A percentile compares a stretch with the other conserved stretches of the same genome.
Conservation (phyloP, 345 rosid genomes). For the Eucalyptus leucophloia region DNA sequence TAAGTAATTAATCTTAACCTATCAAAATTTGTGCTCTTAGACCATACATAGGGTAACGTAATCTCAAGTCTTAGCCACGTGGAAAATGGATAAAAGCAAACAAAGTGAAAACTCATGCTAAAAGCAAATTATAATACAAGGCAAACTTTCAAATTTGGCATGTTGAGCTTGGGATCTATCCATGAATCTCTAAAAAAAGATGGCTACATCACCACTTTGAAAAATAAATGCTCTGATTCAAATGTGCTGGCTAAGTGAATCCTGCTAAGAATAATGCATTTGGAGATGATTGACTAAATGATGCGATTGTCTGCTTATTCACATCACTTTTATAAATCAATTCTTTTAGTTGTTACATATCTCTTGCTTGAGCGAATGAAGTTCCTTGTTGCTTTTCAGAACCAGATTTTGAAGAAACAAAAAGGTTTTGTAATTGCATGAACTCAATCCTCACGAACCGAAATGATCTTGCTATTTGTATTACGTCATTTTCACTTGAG, state of each 20-base stretch:
- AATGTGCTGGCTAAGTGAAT: background rate
- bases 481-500: background rate
- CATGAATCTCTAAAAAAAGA: too few relatives aligned
- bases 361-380: background rate
- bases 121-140: background rate
- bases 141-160: background rate
- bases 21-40: background rate
- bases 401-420: background rate
- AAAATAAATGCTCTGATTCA: background rate
- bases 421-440: background rate
- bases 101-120: background rate
- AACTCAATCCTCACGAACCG: background rate
- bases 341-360: background rate
- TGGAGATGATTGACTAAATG: too few relatives aligned
- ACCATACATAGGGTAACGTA: background rate
- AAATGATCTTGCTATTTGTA: background rate
- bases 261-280: background rate
- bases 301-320: background rate
- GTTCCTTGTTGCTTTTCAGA: background rate
- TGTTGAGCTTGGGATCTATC: background rate
- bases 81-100: background rate
- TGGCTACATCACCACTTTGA: background rate
- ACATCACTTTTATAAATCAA: background rate
- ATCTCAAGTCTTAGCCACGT: background rate
- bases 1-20: background rate